Percentiles rank a stretch among this genome's conserved stretches.
These are phyloP conservation scores for Cladosporium sp. DNA, from an alignment of 2,329 filamentous ascomycete species.

Conservation along the genomic window DNA sequence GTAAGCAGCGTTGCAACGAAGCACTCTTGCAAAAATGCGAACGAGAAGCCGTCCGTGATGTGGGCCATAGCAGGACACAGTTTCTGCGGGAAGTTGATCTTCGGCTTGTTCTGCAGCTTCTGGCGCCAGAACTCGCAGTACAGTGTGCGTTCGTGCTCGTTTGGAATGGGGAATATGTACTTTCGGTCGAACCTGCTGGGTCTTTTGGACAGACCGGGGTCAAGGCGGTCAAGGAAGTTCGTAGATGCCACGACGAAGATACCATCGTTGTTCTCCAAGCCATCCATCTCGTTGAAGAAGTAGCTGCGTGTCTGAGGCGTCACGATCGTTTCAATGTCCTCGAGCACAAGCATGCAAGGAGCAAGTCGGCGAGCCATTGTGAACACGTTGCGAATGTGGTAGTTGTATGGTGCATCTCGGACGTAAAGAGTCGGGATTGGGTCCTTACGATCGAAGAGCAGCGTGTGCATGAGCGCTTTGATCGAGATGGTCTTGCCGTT, in stretches of 20 bases:
- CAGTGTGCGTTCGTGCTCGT: slow-evolving; percentile 54
- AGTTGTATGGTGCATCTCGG: slow-evolving; percentile 37
- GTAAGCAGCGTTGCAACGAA: slow-evolving; percentile 64
- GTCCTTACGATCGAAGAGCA: slow-evolving; percentile 38
- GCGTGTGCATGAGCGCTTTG: slow-evolving; percentile 42
- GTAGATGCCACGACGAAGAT: slow-evolving; percentile 59
- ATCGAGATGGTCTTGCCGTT: slow-evolving; percentile 50
- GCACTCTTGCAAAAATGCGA: slow-evolving; percentile 69
- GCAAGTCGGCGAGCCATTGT: slow-evolving; percentile 60
- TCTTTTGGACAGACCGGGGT: slow-evolving; percentile 63
- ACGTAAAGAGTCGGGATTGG: slow-evolving; percentile 44
- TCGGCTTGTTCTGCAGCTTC: slow-evolving; percentile 56
- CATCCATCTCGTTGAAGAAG: slow-evolving; percentile 73
- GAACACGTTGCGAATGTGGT: slow-evolving; percentile 56
- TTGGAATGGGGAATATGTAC: slow-evolving; percentile 58
- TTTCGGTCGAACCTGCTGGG: slow-evolving; percentile 67
- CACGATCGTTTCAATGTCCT: slow-evolving; percentile 70
- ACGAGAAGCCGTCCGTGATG: slow-evolving; percentile 64
- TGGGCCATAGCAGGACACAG: slow-evolving; percentile 59
- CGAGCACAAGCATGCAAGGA: slow-evolving; percentile 69
- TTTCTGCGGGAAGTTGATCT: slow-evolving; percentile 60
- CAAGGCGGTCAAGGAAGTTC: slow-evolving; percentile 60
- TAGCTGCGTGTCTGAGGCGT: slow-evolving; percentile 62
- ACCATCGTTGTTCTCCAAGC: slow-evolving; percentile 67
- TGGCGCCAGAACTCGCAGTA: slow-evolving; percentile 67